Evolutionary conservation across 352 stramenopile species (phyloP), one percentile per base, ranked within the genome.

Genomic region (Phytopythium boreale): DNA sequence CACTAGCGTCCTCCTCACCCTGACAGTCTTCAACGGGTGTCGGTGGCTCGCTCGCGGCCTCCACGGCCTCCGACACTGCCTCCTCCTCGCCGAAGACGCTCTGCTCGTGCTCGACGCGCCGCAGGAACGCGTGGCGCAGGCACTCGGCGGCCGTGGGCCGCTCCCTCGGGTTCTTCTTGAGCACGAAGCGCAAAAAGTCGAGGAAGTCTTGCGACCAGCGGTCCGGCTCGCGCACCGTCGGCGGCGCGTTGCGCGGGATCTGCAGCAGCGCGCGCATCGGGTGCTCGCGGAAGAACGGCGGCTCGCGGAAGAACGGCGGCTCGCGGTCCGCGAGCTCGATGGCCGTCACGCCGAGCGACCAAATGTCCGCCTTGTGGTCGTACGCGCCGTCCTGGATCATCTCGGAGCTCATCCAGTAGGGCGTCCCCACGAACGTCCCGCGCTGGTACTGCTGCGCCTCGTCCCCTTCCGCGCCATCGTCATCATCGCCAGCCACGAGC

Each of bases 321-420:
- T 92, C 87, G 59, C 94, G 89, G 62, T 98, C 90, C 0, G 93
- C 91, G 57, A 98, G 80, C 68, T 98, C 92, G 55, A 98, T 92
- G 12, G 86, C 82, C 8, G 91, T 97, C 67, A 98, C 95, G 11
- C 87, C 89, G n/a, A 96, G 72, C 36, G 78, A 90, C 89, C 89
- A 96, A 67, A 96, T 91, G 69, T 96, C 87, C n/a, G 91, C 89
- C 70, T 97, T 96, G 66, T 84, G 85, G 66, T 97, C 90, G 77
- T 98, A 97, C 67, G 95, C 89, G 57, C 82, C 82, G 55, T 95
- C 92, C 66, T 93, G 87, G 70, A 98, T 98, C 63, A 98, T 88
- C 74, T 98, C 93, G 7, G 92, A 91, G 11, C 90, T 94, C 92
- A 98, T 98, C 93, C 93, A 98, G 67, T 97, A 98, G 17, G 91